phyloP scores from a whole-genome alignment of 352 stramenopile genomes.

The Pythium dissimile region DNA sequence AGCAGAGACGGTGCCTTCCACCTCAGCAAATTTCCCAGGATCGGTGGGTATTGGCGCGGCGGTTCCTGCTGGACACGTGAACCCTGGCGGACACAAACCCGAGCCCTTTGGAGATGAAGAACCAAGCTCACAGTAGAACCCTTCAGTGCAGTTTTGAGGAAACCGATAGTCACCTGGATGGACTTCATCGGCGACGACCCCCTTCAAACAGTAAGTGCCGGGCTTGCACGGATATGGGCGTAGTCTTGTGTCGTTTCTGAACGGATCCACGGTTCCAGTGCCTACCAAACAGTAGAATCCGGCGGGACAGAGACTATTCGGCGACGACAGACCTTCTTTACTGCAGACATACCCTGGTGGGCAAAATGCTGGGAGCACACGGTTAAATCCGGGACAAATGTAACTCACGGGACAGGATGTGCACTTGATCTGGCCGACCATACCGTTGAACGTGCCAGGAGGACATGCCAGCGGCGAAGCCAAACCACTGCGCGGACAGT shows the following conservation, averaged over 20 bases:
- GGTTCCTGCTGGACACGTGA: conserved; percentile 93
- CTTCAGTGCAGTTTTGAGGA: conserved; percentile 91
- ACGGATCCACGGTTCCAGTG: conserved; percentile 92
- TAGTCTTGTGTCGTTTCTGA: conserved; percentile 95
- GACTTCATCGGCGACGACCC: conserved; percentile 90
- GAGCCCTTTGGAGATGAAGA: conserved; percentile 91
- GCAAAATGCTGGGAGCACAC: conserved; percentile 90
- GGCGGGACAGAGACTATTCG: conserved; percentile 92
- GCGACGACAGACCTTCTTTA: conserved; percentile 70
- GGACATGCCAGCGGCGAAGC: conserved; percentile 86
- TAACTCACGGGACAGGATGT: conserved; percentile 88
- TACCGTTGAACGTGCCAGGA: conserved; percentile 92
- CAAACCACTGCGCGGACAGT: conserved; percentile 86
- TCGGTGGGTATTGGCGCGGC: conserved; percentile 91
- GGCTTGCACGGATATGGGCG: conserved; percentile 93
- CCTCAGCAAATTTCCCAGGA: conserved; percentile 87
- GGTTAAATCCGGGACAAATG: conserved; percentile 93
- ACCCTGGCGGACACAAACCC: conserved; percentile 92
- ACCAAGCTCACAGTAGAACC: conserved; percentile 95
- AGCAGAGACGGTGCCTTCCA: conserved; percentile 89
- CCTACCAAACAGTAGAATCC: conserved; percentile 96
- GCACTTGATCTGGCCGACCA: conserved; percentile 89
- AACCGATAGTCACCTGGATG: conserved; percentile 84
- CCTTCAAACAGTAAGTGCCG: conserved; percentile 95
- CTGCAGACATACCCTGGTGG: conserved; percentile 92